phyloP scores from a whole-genome alignment of 495 filamentous ascomycete species.

The Oidiodendron maius region DNA sequence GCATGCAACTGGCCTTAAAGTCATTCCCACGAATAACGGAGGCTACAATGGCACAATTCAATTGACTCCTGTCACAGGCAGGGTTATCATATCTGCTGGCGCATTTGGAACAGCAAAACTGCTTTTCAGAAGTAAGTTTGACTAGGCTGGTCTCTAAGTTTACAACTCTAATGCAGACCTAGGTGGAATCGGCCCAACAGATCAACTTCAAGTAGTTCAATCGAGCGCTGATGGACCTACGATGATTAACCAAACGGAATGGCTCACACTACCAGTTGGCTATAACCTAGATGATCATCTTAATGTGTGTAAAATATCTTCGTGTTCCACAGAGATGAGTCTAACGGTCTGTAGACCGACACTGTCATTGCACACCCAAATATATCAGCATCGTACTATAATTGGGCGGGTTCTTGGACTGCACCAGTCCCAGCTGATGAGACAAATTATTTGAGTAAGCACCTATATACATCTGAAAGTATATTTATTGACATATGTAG shows the following conservation, averaged over 20 bases:
- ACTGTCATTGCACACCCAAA: slow-evolving; percentile 53
- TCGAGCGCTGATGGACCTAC: slow-evolving; percentile 44
- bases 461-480: neutral
- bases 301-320: slow-evolving; percentile 31
- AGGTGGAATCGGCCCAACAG: slow-evolving; percentile 55
- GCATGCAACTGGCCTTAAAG: slow-evolving; percentile 61
- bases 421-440: slow-evolving; percentile 39
- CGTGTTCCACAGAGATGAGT: too few relatives aligned
- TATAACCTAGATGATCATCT: slow-evolving; percentile 69
- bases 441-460: slow-evolving; percentile 33
- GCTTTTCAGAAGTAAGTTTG: slow-evolving; percentile 44
- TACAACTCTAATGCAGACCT: neutral
- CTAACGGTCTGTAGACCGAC: slow-evolving; percentile 38
- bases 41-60: slow-evolving; percentile 55
- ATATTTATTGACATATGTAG: neutral
- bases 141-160: neutral
- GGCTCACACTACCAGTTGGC: slow-evolving; percentile 72
- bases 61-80: slow-evolving; percentile 52
- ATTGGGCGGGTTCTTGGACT: slow-evolving; percentile 18
- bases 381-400: slow-evolving; percentile 12
- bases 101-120: slow-evolving; percentile 71
- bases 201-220: slow-evolving; percentile 52
- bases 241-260: slow-evolving; percentile 46
- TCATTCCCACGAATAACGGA: slow-evolving; percentile 47
- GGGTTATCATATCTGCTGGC: slow-evolving; percentile 64